Percentiles rank a stretch among this genome's conserved stretches.
Evolutionary conservation across 805 yeast genomes (phyloP).

Genomic region (Isabelozyma gotoi): DNA sequence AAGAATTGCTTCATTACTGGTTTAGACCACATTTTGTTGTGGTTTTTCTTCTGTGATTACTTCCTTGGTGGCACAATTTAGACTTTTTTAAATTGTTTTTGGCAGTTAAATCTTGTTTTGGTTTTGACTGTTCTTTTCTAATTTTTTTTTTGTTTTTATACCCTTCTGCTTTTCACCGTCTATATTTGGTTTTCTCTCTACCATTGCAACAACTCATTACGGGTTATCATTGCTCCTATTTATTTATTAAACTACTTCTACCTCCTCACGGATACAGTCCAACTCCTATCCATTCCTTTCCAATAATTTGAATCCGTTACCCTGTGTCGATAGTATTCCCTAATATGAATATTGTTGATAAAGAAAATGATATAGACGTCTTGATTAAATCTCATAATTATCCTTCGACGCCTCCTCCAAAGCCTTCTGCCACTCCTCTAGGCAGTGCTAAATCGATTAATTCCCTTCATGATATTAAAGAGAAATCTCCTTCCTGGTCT

Average conservation of each 20-base stretch:
- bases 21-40: not conserved
- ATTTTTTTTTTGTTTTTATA: too few species aligned
- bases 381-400: not conserved
- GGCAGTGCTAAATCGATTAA: slow-evolving; percentile 5
- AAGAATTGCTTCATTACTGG: not conserved
- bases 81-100: not conserved
- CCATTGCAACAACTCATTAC: too few species aligned
- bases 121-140: not conserved
- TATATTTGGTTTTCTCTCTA: too few species aligned
- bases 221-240: too few species aligned
- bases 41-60: not conserved
- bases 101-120: not conserved
- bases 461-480: slow-evolving; percentile 3
- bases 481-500: not conserved
- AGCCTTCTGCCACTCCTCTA: slow-evolving; percentile 1
- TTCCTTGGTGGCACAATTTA: not conserved
- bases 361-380: not conserved
- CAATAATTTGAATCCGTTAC: not conserved
- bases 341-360: slow-evolving; percentile 1
- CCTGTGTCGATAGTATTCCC: not conserved
- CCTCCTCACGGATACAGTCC: too few species aligned
- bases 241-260: too few species aligned
- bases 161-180: not conserved
- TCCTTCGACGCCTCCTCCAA: not conserved
- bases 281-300: not conserved